phyloP scores from a whole-genome alignment of 805 yeast genomes.

The Ogataea paradorogensis region DNA sequence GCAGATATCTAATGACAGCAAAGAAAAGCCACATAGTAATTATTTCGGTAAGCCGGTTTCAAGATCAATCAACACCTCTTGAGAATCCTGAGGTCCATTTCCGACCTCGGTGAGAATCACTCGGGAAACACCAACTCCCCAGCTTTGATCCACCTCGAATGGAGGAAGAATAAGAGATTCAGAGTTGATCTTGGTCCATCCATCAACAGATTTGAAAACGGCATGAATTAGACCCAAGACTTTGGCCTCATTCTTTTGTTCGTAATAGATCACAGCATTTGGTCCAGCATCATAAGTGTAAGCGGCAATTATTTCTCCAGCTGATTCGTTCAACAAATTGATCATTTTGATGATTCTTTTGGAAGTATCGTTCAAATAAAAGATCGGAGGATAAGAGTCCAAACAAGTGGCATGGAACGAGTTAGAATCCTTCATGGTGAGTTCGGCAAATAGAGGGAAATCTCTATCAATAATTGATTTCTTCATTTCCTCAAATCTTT shows the following conservation, averaged over 20 bases:
- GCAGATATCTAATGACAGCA: neutral
- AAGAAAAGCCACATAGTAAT: neutral
- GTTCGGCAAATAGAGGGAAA: conserved; percentile 76
- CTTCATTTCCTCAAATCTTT: conserved; percentile 80
- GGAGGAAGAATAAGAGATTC: conserved; percentile 19
- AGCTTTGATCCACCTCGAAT: conserved; percentile 28
- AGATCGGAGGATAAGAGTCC: conserved; percentile 94
- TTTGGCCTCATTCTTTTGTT: conserved; percentile 65
- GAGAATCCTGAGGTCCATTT: conserved; percentile 71
- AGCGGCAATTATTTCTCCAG: conserved; percentile 77
- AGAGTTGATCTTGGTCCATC: conserved; percentile 53
- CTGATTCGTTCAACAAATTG: conserved; percentile 68
- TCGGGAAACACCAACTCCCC: conserved; percentile 63
- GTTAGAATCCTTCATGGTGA: conserved; percentile 95
- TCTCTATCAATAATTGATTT: conserved; percentile 68
- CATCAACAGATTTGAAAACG: conserved; percentile 56
- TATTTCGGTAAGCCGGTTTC: conserved; percentile 59
- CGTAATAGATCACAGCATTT: conserved; percentile 92
- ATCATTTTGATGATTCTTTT: conserved; percentile 74
- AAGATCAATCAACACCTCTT: conserved; percentile 54
- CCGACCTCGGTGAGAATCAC: conserved; percentile 87
- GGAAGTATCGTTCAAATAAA: conserved; percentile 89
- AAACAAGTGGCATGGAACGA: conserved; percentile 98
- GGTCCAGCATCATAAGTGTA: conserved; percentile 99
- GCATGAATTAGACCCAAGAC: conserved; percentile 69